phyloP scores from a whole-genome alignment of 176 grass and related monocot species.

The Avena eriantha region DNA sequence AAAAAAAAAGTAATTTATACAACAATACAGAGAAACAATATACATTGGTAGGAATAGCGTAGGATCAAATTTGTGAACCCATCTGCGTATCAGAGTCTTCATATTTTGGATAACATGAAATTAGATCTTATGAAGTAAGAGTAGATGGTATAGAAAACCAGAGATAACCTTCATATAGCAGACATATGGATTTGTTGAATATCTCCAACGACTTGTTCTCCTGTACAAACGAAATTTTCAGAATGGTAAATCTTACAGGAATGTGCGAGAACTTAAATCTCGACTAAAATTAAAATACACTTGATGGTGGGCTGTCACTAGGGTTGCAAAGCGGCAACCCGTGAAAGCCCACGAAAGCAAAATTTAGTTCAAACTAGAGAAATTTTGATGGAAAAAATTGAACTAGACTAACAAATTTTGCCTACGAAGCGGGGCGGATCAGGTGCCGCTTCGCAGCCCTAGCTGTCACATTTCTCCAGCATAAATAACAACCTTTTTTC shows the following conservation, averaged over 20 bases:
- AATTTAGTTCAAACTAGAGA: no score
- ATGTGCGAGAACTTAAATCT: conserved; percentile 4
- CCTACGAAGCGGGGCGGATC: no score
- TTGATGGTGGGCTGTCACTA: not conserved
- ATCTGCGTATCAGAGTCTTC: not conserved
- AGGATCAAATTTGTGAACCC: conserved; percentile 17
- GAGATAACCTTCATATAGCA: conserved; percentile 24
- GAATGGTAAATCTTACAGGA: conserved; percentile 24
- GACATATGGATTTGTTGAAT: not conserved
- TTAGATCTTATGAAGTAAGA: conserved; percentile 29
- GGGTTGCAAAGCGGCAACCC: no score
- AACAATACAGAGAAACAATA: not conserved
- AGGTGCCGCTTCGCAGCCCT: no score
- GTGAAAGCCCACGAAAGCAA: no score
- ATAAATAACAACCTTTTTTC: conserved; percentile 33
- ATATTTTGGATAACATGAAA: conserved; percentile 15
- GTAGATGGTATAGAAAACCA: not conserved
- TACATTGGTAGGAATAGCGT: not conserved
- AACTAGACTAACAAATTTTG: no score
- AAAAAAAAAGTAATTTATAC: not conserved
- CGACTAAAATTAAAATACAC: conserved; percentile 17
- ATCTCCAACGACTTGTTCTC: conserved; percentile 18
- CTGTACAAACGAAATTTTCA: conserved; percentile 20
- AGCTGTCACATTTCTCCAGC: not conserved
- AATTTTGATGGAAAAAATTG: no score